Evolutionary conservation across 257 asterid species (phyloP).

Genomic region (Solanum clarkiae): DNA sequence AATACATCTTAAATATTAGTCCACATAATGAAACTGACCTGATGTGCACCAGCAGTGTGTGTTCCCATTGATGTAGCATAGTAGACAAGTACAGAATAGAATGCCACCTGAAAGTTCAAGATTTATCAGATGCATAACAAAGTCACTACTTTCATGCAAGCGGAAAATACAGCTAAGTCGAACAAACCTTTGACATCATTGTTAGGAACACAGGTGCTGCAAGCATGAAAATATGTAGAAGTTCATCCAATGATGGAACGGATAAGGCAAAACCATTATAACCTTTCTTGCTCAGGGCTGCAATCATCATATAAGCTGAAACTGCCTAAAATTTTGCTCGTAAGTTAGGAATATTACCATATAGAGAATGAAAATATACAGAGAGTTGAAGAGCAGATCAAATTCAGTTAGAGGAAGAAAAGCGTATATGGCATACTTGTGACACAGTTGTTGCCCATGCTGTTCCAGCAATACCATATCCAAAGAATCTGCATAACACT

Average conservation of each 20-base stretch:
- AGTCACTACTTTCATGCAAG: not conserved
- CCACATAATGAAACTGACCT: constrained; percentile 27
- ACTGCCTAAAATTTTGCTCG: constrained; percentile 43
- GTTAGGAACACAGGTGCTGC: constrained; percentile 93
- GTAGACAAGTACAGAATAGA: constrained; percentile 81
- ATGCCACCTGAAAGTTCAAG: constrained; percentile 43
- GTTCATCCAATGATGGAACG: constrained; percentile 56
- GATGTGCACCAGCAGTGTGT: constrained; percentile 75
- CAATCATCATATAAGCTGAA: constrained; percentile 89
- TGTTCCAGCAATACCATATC: constrained; percentile 96
- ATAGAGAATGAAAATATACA: not conserved
- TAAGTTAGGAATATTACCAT: not conserved
- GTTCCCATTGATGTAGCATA: constrained; percentile 90
- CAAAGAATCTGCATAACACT: constrained; percentile 65
- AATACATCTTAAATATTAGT: not conserved
- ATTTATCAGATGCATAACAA: constrained; percentile 8
- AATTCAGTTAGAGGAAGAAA: not conserved
- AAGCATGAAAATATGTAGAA: constrained; percentile 58
- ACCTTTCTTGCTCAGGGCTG: constrained; percentile 65
- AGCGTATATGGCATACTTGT: constrained; percentile 36
- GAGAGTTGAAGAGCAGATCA: not conserved
- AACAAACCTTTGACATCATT: constrained; percentile 85
- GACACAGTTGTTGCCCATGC: constrained; percentile 99
- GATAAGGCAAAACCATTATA: constrained; percentile 77
- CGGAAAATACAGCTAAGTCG: not conserved